These are phyloP conservation scores for Xylariaceae sp. DNA, from an alignment of 2,329 filamentous ascomycete species.

Conservation along the genomic window DNA sequence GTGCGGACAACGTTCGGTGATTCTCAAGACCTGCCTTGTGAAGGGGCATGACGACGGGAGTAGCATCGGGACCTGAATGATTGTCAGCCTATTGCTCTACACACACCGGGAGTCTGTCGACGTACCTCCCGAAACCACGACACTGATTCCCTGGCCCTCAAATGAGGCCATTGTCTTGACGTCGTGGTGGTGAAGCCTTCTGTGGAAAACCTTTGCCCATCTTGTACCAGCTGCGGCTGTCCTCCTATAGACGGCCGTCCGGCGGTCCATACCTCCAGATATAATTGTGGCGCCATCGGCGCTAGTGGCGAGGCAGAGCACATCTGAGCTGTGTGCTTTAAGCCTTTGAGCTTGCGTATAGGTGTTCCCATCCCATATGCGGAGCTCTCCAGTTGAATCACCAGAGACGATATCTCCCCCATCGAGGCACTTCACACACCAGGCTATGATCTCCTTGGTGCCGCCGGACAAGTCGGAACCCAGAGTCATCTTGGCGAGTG, in stretches of 20 bases:
- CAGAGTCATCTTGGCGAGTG: slow-evolving; percentile 77
- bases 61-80: slow-evolving; percentile 70
- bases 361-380: slow-evolving; percentile 90
- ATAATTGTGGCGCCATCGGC: slow-evolving; percentile 75
- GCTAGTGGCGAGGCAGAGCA: slow-evolving; percentile 79
- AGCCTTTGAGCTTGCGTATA: slow-evolving; percentile 84
- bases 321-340: slow-evolving; percentile 81
- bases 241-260: slow-evolving; percentile 76
- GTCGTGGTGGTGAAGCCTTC: slow-evolving; percentile 86
- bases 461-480: slow-evolving; percentile 72
- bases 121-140: slow-evolving; percentile 85
- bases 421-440: slow-evolving; percentile 83
- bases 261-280: slow-evolving; percentile 86
- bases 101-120: slow-evolving; percentile 6
- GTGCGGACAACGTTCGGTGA: slow-evolving; percentile 72
- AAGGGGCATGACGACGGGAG: slow-evolving; percentile 75
- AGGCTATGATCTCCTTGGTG: slow-evolving; percentile 81
- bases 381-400: slow-evolving; percentile 88
- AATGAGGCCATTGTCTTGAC: slow-evolving; percentile 92
- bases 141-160: slow-evolving; percentile 75
- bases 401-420: slow-evolving; percentile 90
- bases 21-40: slow-evolving; percentile 72
- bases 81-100: slow-evolving; percentile 27
- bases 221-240: slow-evolving; percentile 53
- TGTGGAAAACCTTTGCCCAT: slow-evolving; percentile 83